phyloP scores from a whole-genome alignment of 495 filamentous ascomycete genomes.

The Tuber magnatum region DNA sequence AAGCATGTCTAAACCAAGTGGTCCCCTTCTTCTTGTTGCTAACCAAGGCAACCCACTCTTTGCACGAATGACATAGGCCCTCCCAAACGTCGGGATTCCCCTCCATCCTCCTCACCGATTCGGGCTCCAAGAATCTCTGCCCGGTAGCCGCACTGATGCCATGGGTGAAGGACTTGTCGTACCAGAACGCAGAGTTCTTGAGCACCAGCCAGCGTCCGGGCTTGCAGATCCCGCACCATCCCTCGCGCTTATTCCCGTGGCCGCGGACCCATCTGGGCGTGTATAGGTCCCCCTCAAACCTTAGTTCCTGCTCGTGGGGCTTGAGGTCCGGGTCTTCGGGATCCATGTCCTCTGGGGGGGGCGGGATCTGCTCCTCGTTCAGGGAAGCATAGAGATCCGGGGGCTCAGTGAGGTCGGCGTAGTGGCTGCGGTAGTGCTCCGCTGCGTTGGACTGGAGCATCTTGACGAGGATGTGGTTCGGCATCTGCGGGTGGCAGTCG shows the following conservation, averaged over 20 bases:
- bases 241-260: slow-evolving; percentile 73
- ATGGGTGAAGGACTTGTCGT: slow-evolving; percentile 75
- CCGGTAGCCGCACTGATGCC: slow-evolving; percentile 73
- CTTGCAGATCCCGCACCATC: slow-evolving; percentile 79
- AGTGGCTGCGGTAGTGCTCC: slow-evolving; percentile 55
- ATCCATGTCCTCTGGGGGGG: slow-evolving; percentile 68
- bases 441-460: slow-evolving; percentile 64
- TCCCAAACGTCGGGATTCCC: slow-evolving; percentile 78
- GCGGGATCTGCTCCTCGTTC: slow-evolving; percentile 58
- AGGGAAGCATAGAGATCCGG: slow-evolving; percentile 67
- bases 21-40: slow-evolving; percentile 82
- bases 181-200: slow-evolving; percentile 81
- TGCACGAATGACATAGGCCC: slow-evolving; percentile 67
- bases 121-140: slow-evolving; percentile 62
- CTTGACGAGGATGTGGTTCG: slow-evolving; percentile 52
- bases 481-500: slow-evolving; percentile 39
- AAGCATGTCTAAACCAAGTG: slow-evolving; percentile 76
- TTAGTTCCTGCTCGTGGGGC: slow-evolving; percentile 67
- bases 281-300: slow-evolving; percentile 70
- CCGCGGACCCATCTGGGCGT: slow-evolving; percentile 72
- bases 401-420: slow-evolving; percentile 59
- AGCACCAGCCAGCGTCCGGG: slow-evolving; percentile 73
- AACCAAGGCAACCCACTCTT: slow-evolving; percentile 69
- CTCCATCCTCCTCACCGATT: slow-evolving; percentile 64
- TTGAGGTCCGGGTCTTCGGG: slow-evolving; percentile 61